Base-by-base conservation (phyloP, 192 early-diverging fungal species). In the Coemansia sp. region DNA sequence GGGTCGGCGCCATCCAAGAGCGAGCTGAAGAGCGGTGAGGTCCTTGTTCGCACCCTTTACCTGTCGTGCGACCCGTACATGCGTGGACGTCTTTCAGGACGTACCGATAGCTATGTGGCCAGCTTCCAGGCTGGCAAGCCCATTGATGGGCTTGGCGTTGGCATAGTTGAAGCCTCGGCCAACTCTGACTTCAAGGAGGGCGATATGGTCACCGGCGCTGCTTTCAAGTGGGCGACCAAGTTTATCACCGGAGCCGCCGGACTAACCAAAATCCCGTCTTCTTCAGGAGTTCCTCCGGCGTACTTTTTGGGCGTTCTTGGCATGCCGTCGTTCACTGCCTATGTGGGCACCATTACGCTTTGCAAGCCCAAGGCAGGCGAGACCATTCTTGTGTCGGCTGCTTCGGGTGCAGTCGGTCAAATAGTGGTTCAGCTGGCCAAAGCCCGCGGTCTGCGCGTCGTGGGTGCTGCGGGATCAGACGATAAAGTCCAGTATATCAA, bases 351-450 rank as follows among this genome's bases (percentile, higher is more conserved):
- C 12, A 42, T 83, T 30, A 63, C 72, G 8, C 64, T 87, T 18
- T 90, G 86, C 23, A 62, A 88, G 51, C 85, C 90, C 54, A 88
- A 89, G 66, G 64, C 63, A 3, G 92, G 92, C 12, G 92, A 97
- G 56, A 94, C 90, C 2, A 66, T 93, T 10, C 91, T 85, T 42
- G 81, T 95, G 17, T 87, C 83, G 1, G 89, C 87, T 15, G 94
- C 93, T 0, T 81, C 89, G 20, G 92, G 87, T n/a, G 87, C 86
- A 0, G 88, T 91, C 5, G 90, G 85, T 6, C 83, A 86, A 48
- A 79, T 88, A n/a, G 85, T 91, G 0, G 88, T 90, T 34, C 91
- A 94, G 64, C 81, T 94, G 18, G 89, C 84, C 36, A 91, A 88
- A 59, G 69, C 76, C 11, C 71, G 80, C 31, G 94, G 93, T 3